Evolutionary conservation across 2,329 filamentous ascomycete species (phyloP).

Genomic region (Cadophora gregata): DNA sequence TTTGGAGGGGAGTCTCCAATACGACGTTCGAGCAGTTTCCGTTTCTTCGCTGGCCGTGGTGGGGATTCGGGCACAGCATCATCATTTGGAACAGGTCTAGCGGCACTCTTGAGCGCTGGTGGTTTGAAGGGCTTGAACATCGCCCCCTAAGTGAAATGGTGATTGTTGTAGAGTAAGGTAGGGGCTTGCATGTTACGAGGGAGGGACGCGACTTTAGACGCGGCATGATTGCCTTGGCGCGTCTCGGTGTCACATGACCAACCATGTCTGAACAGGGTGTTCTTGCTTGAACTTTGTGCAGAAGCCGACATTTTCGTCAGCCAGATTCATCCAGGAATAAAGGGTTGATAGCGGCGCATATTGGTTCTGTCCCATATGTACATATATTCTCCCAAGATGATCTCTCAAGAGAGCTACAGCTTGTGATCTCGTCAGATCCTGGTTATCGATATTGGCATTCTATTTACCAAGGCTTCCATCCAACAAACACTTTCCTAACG

Average conservation of each 20-base stretch:
- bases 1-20: constrained; percentile 36
- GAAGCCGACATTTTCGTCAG: too few species aligned
- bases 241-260: constrained; percentile 3
- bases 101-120: constrained; percentile 36
- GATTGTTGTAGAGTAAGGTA: background rate
- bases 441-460: too few species aligned
- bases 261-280: background rate
- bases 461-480: too few species aligned
- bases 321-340: too few species aligned
- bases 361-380: too few species aligned
- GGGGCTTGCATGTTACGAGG: background rate
- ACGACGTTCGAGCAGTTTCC: constrained; percentile 37
- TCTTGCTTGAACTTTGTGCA: too few species aligned
- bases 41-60: constrained; percentile 39
- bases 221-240: constrained; percentile 7
- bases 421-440: too few species aligned
- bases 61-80: constrained; percentile 22
- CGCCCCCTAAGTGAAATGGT: background rate
- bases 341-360: too few species aligned
- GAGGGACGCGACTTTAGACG: constrained; percentile 2
- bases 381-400: too few species aligned
- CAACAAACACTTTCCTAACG: too few species aligned
- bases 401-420: too few species aligned
- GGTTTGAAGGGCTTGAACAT: constrained; percentile 46
- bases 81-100: constrained; percentile 28